Percentiles rank a stretch among this genome's conserved stretches.
phyloP scores from a whole-genome alignment of 225 moss, liverwort and hornwort species.

The Ulota crispa region DNA sequence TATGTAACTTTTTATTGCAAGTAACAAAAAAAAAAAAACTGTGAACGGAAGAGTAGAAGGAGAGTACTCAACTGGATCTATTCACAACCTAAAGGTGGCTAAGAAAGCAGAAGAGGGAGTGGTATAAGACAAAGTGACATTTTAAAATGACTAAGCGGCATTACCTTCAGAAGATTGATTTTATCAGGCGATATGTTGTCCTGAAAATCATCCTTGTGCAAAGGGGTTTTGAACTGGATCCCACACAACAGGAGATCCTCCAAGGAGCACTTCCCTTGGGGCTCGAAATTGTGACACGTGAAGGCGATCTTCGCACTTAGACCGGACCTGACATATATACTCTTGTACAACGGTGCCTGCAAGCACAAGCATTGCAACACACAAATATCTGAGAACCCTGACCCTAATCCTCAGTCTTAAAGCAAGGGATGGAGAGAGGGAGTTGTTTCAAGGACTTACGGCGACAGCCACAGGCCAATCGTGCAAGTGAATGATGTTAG shows the following conservation, averaged over 20 bases:
- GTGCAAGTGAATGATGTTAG: slow-evolving; percentile 86
- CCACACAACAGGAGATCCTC: slow-evolving; percentile 59
- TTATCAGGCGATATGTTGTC: slow-evolving; percentile 51
- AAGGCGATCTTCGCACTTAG: slow-evolving; percentile 72
- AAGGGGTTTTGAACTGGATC: slow-evolving; percentile 52
- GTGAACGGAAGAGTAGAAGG: not conserved
- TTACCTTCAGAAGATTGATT: slow-evolving; percentile 82
- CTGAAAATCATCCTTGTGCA: slow-evolving; percentile 73
- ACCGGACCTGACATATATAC: slow-evolving; percentile 50
- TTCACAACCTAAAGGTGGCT: not conserved
- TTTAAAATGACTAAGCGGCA: not conserved
- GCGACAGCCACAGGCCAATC: slow-evolving; percentile 88
- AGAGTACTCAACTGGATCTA: not conserved
- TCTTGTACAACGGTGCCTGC: slow-evolving; percentile 88
- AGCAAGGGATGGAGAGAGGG: no score
- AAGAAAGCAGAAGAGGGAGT: not conserved
- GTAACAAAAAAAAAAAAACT: not conserved
- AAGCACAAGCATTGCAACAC: not conserved
- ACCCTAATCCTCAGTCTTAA: no score
- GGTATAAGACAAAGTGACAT: not conserved
- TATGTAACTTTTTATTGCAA: not conserved
- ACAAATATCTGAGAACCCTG: not conserved
- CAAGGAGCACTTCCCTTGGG: slow-evolving; percentile 71
- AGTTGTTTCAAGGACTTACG: slow-evolving; percentile 30
- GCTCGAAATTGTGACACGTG: slow-evolving; percentile 94